Base-by-base conservation (phyloP, 2,329 filamentous ascomycete species). In the Pestalotiopsis sp. region DNA sequence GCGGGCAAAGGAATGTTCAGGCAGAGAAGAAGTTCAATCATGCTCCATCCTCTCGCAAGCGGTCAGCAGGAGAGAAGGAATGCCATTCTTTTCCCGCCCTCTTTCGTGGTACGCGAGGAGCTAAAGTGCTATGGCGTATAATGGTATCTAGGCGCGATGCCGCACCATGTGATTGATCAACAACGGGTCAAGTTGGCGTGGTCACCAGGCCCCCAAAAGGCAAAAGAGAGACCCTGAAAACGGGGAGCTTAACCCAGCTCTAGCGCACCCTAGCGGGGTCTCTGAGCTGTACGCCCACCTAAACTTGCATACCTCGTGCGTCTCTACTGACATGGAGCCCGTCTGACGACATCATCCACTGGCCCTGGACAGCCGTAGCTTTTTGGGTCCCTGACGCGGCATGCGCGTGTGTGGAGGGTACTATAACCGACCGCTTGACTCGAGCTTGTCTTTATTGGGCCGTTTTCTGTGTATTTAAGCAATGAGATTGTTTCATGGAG, bases 401-500 rank as follows among this genome's bases (percentile, higher is more conserved):
- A 52, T n/a, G 45, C 45, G 45, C 45, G 11, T 52, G 17, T n/a
- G 45, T 52, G 45, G 45, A 52, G 45, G 45, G 5, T n/a, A 52
- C 45, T 9, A 52, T 52, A 9, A n/a, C n/a, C 9, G 45, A n/a
- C 45, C 9, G n/a, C 17, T 52, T 52, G 45, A 52, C 45, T 52
- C 45, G 45, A n/a, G 14, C 14, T 52, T 52, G 45, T n/a, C 45
- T n/a, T 52, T 17, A 17, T n/a, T 52, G 41, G 13, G 17, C 14
- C 6, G 45, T 52, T 52, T n/a, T 52, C 45, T 9, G 31, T 31
- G 45, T 52, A 52, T 52, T n/a, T 9, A 2, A 52, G 9, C 14
- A n/a, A 52, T 9, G 11, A 52, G 11, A n/a, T 49, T 36, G 14
- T 23, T 23, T 65, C 69, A 72, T 65, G 58, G 45, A 62, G 31